Evolutionary conservation across 768 basidiomycete species (phyloP), one percentile per base, ranked within the genome.

Genomic region (Coprinellus micaceus): DNA sequence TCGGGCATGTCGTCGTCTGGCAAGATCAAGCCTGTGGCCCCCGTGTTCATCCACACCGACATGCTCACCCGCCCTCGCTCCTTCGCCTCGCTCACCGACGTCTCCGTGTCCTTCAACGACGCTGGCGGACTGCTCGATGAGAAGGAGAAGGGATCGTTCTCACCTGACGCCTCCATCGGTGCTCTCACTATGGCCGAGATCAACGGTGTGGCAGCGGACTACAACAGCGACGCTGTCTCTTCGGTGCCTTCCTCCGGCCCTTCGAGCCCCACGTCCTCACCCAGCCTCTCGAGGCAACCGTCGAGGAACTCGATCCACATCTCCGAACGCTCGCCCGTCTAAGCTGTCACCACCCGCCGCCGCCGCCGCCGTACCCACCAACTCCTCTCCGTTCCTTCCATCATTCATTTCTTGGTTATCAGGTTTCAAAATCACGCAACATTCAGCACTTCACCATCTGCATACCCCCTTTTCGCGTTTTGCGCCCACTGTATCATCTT

Each of bases 31-130:
- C 67, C 68, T 26, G 61, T 63, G 46, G 61, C 78, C 57, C 81
- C 82, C n/a, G 71, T 81, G 53, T 73, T 74, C 56, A 72, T 83
- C 41, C 75, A 76, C 55, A 71, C 70, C 26, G 74, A 74, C 47
- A 72, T 74, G 53, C 64, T 80, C 48, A 72, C 70, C 59, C 80
- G 77, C 61, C 78, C 74, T 52, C 78, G 78, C 56, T 81, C 81
- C 4, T 55, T 80, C 15, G 69, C 72, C 37, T 84, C 82, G 45
- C 53, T 79, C 65, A 76, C 77, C 28, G 72, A 74, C 57, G 64
- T 79, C 50, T 78, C 78, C 13, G 61, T 64, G 17, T 71, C 70
- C 6, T 67, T 76, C 63, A 68, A 59, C 6, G 79, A 77, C 39
- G 74, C 70, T n/a, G 72, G 71, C 15, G 72, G 72, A 12, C 62